These are phyloP conservation scores for Xylaria nigripes DNA, from an alignment of 495 filamentous ascomycete species.

Conservation along the genomic window DNA sequence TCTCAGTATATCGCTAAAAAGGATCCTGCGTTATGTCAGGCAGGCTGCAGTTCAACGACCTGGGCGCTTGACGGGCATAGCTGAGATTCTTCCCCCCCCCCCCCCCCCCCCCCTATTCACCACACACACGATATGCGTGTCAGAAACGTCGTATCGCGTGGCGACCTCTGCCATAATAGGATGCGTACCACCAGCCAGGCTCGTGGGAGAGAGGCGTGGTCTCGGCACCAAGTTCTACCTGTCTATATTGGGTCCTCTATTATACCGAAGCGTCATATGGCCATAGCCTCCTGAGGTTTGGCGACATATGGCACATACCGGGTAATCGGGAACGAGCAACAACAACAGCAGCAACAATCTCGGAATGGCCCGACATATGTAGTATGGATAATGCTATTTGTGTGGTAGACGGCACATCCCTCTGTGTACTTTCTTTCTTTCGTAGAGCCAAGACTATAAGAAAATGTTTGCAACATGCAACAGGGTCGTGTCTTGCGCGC, in stretches of 20 bases:
- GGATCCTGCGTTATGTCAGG: slow-evolving; percentile 3
- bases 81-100: too few species aligned
- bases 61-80: slow-evolving; percentile 2
- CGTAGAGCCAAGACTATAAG: neutral
- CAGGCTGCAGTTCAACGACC: neutral
- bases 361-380: neutral
- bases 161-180: neutral
- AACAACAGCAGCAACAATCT: neutral
- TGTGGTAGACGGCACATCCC: neutral
- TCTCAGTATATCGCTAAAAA: neutral
- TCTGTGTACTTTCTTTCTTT: too few species aligned
- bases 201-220: neutral
- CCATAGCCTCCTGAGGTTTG: neutral
- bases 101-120: neutral
- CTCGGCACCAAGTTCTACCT: neutral
- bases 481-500: slow-evolving; percentile 2
- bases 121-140: slow-evolving; percentile 3
- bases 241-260: neutral
- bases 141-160: slow-evolving; percentile 9
- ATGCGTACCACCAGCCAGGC: slow-evolving; percentile 8
- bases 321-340: neutral
- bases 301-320: neutral
- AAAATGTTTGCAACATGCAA: slow-evolving; percentile 7
- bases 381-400: neutral
- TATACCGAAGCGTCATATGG: neutral